Conservation (phyloP, 73 alveolate genomes). For the Paramecium caudatum region DNA sequence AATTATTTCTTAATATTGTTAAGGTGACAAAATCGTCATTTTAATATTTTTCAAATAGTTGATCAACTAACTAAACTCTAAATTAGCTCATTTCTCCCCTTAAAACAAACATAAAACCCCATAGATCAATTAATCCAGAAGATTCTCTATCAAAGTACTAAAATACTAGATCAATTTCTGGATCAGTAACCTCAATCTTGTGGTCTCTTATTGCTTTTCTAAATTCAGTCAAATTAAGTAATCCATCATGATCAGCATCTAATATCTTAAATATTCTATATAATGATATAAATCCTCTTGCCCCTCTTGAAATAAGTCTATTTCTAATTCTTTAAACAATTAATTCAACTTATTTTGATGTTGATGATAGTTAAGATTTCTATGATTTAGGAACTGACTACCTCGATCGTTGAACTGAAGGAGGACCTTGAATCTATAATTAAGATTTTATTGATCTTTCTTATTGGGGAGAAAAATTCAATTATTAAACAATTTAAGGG, state of each 20-base stretch:
- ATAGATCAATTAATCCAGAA: slow-evolving; percentile 80
- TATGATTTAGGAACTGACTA: slow-evolving; percentile 57
- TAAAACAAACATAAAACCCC: slow-evolving; percentile 78
- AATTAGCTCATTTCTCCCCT: slow-evolving; percentile 78
- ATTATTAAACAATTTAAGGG: slow-evolving; percentile 20
- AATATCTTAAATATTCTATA: slow-evolving; percentile 87
- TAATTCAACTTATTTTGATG: slow-evolving; percentile 71
- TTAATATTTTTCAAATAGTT: slow-evolving; percentile 86
- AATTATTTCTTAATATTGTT: slow-evolving; percentile 88
- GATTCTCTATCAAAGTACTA: slow-evolving; percentile 89
- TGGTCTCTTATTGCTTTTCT: slow-evolving; percentile 82
- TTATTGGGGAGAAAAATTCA: slow-evolving; percentile 14
- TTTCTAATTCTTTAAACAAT: slow-evolving; percentile 84
- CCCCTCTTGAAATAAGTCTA: slow-evolving; percentile 89
- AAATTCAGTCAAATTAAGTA: slow-evolving; percentile 80
- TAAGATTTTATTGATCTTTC: slow-evolving; percentile 11
- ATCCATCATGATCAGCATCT: slow-evolving; percentile 88
- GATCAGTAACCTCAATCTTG: slow-evolving; percentile 83
- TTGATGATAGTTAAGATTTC: slow-evolving; percentile 9
- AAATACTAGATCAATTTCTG: slow-evolving; percentile 87
- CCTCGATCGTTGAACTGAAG: background rate
- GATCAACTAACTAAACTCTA: slow-evolving; percentile 73
- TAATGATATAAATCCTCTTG: slow-evolving; percentile 93
- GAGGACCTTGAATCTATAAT: background rate
- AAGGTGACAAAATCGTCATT: slow-evolving; percentile 86